Conservation (phyloP, 2,329 filamentous ascomycete species). For the Chaetomiaceae sp. region DNA sequence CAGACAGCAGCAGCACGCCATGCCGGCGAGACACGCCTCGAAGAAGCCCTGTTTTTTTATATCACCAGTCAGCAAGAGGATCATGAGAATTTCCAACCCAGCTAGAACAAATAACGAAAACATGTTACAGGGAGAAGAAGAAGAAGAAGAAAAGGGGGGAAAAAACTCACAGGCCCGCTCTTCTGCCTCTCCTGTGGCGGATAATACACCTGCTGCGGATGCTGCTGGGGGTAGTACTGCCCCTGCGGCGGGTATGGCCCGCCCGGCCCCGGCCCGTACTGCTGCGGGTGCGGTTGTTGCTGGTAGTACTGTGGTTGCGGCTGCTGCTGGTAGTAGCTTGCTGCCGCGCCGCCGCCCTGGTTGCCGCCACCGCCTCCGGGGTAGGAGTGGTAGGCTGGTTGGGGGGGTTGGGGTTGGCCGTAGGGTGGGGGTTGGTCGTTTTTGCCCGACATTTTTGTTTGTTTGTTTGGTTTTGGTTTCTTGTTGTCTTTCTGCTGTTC, state of each 20-base stretch:
- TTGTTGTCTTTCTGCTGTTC: too few species aligned
- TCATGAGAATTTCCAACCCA: too few species aligned
- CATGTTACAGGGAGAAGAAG: too few species aligned
- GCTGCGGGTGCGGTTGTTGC: too few species aligned
- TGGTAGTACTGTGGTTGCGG: constrained; percentile 23
- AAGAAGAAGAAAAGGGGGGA: not conserved
- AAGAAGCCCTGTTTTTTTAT: constrained; percentile 37
- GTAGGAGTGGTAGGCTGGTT: constrained; percentile 40
- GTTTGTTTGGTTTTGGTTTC: not conserved
- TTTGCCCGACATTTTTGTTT: constrained; percentile 40
- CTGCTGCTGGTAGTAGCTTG: constrained; percentile 29
- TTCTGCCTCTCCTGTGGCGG: constrained; percentile 24
- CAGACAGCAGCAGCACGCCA: constrained; percentile 56
- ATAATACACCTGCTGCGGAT: constrained; percentile 22
- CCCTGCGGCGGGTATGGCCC: constrained; percentile 33
- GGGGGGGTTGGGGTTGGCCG: constrained; percentile 37
- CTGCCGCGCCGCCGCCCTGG: constrained; percentile 12
- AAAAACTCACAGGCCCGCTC: constrained; percentile 29
- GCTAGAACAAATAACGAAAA: not conserved
- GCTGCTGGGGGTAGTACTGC: constrained; percentile 27
- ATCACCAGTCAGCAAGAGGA: too few species aligned
- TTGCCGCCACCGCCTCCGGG: constrained; percentile 5
- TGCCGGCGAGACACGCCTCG: constrained; percentile 44
- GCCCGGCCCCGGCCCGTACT: constrained; percentile 33
- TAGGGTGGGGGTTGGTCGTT: constrained; percentile 48